These are phyloP conservation scores for Earliella scabrosa DNA, from an alignment of 1,284 basidiomycete species.

Conservation along the genomic window DNA sequence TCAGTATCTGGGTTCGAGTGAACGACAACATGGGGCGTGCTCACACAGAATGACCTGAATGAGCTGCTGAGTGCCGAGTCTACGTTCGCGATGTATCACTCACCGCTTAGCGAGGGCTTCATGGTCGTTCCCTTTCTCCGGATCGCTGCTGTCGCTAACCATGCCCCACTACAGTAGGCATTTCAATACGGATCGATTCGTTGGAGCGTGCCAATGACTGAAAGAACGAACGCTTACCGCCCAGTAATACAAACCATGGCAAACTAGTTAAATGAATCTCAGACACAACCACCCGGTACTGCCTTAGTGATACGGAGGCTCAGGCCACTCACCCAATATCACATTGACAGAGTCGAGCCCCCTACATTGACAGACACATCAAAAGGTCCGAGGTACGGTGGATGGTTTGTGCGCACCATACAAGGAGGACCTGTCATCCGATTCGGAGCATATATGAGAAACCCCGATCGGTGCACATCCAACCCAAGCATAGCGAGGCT, in stretches of 20 bases:
- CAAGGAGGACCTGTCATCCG: slow-evolving; percentile 18
- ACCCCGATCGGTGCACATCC: neutral
- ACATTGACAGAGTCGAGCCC: slow-evolving; percentile 21
- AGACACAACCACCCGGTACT: too few species aligned
- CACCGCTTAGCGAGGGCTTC: slow-evolving; percentile 16
- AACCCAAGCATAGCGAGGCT: neutral
- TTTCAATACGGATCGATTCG: too few species aligned
- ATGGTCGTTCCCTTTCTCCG: neutral
- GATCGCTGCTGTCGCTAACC: slow-evolving; percentile 1
- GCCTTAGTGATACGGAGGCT: neutral
- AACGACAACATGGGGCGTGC: neutral
- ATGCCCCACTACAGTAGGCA: slow-evolving; percentile 18
- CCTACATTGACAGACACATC: neutral
- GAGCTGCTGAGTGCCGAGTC: neutral
- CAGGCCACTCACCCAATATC: slow-evolving; percentile 12
- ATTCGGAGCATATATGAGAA: neutral
- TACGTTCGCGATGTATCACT: neutral
- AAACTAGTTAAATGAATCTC: slow-evolving; percentile 1
- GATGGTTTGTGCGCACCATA: slow-evolving; percentile 11
- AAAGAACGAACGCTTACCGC: slow-evolving; percentile 15
- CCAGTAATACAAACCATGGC: slow-evolving; percentile 25
- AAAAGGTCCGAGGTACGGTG: neutral
- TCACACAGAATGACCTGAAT: slow-evolving; percentile 19
- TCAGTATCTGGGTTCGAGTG: neutral
- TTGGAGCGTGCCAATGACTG: too few species aligned